Percentiles rank a stretch among this genome's conserved stretches.
Conservation (phyloP, 2,329 filamentous ascomycete species). For the Claviceps spartinae region DNA sequence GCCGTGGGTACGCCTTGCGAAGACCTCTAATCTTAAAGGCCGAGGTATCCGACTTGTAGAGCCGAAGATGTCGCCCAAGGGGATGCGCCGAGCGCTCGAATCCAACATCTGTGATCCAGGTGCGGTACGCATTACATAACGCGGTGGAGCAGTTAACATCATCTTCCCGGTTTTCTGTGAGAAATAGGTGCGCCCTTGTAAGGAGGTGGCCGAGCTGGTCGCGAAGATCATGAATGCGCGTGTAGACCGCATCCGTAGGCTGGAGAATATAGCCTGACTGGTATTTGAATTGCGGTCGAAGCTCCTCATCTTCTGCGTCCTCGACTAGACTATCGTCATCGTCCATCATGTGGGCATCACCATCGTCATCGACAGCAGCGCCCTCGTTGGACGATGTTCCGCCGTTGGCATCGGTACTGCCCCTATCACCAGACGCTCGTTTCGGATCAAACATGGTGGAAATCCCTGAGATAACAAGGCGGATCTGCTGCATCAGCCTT, state of each 20-base stretch:
- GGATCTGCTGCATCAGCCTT: constrained; percentile 71
- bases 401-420: constrained; percentile 29
- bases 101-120: constrained; percentile 95
- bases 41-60: constrained; percentile 75
- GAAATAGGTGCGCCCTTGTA: constrained; percentile 72
- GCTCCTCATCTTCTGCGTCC: constrained; percentile 64
- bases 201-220: constrained; percentile 68
- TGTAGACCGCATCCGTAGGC: constrained; percentile 43
- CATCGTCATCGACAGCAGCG: constrained; percentile 38
- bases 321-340: constrained; percentile 43
- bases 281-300: constrained; percentile 78
- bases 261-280: constrained; percentile 73
- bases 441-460: constrained; percentile 79
- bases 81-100: constrained; percentile 92
- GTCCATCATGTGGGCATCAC: constrained; percentile 33
- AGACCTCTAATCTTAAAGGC: constrained; percentile 92
- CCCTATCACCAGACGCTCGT: constrained; percentile 45
- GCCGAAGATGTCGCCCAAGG: constrained; percentile 69
- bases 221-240: constrained; percentile 65
- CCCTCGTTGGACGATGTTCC: neutral
- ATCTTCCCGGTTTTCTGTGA: constrained; percentile 76
- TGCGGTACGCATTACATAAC: constrained; percentile 80
- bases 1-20: constrained; percentile 82
- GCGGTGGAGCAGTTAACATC: constrained; percentile 93
- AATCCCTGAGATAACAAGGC: constrained; percentile 81